Conservation (phyloP, 2,329 filamentous ascomycete genomes). For the Colletotrichum viniferum region DNA sequence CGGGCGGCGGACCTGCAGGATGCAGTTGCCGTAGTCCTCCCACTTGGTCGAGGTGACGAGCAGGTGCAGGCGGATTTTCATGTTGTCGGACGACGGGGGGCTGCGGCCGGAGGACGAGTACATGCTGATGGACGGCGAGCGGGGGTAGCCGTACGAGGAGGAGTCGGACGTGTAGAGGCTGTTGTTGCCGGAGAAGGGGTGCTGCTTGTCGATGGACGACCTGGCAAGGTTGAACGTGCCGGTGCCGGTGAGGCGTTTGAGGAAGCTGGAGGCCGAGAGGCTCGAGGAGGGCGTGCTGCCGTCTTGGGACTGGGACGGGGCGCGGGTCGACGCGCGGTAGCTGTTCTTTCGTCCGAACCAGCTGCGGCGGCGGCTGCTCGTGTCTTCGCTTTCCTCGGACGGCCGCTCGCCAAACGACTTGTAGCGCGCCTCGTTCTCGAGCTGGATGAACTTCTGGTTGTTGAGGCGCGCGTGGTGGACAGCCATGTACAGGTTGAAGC, state of each 20-base stretch:
- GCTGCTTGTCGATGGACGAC: constrained; percentile 70
- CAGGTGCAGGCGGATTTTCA: constrained; percentile 85
- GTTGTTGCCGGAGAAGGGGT: constrained; percentile 53
- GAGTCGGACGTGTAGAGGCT: constrained; percentile 68
- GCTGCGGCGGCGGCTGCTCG: constrained; percentile 52
- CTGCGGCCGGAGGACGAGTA: constrained; percentile 53
- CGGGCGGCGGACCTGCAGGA: constrained; percentile 82
- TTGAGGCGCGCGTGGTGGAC: constrained; percentile 91
- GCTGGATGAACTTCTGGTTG: constrained; percentile 83
- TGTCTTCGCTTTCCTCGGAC: constrained; percentile 52
- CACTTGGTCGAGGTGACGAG: constrained; percentile 80
- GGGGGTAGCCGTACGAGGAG: constrained; percentile 51
- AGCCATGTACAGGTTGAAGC: constrained; percentile 79
- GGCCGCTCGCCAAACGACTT: constrained; percentile 70
- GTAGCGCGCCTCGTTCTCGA: constrained; percentile 70
- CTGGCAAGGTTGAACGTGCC: constrained; percentile 81
- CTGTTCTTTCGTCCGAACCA: constrained; percentile 70
- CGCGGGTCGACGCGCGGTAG: constrained; percentile 66
- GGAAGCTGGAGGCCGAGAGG: constrained; percentile 75
- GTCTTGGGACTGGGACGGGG: constrained; percentile 71
- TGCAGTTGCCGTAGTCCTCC: constrained; percentile 88
- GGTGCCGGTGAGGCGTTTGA: constrained; percentile 76
- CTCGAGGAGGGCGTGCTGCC: constrained; percentile 65
- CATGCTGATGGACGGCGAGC: constrained; percentile 63
- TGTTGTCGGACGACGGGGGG: constrained; percentile 73